phyloP scores from a whole-genome alignment of 176 grass and related monocot species.

The Miscanthus lutarioriparius region DNA sequence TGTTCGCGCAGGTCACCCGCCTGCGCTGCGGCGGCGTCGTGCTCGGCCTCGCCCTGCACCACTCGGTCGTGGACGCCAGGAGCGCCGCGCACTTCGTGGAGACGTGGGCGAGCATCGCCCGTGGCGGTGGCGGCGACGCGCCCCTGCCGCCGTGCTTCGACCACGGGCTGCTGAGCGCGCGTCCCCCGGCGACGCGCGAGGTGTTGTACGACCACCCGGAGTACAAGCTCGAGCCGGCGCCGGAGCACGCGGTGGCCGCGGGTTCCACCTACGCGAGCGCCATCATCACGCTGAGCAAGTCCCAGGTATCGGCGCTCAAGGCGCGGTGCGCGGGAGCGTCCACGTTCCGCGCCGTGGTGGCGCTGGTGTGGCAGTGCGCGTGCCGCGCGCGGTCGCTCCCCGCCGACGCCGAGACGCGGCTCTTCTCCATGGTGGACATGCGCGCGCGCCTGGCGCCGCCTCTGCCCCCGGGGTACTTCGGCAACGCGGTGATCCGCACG shows the following conservation, averaged over 20 bases:
- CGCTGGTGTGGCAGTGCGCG: slow-evolving; percentile 65
- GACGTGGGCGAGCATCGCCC: slow-evolving; percentile 50
- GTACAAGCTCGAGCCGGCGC: slow-evolving; percentile 43
- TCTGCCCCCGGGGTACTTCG: slow-evolving; percentile 47
- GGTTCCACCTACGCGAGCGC: slow-evolving; percentile 32
- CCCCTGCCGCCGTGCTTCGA: slow-evolving; percentile 40
- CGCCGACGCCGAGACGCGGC: slow-evolving; percentile 25
- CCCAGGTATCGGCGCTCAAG: slow-evolving; percentile 47
- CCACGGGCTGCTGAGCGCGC: slow-evolving; percentile 46
- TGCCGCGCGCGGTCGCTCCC: slow-evolving; percentile 50
- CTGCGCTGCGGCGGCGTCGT: slow-evolving; percentile 59
- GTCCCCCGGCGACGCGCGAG: not conserved
- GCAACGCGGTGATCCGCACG: slow-evolving; percentile 68
- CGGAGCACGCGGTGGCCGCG: not conserved
- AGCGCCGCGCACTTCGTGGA: slow-evolving; percentile 54
- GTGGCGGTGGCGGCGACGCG: not conserved
- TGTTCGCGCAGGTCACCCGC: slow-evolving; percentile 50
- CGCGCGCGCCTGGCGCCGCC: slow-evolving; percentile 57
- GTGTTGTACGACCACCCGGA: slow-evolving; percentile 65
- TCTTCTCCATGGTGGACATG: slow-evolving; percentile 75
- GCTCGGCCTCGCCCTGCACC: slow-evolving; percentile 51
- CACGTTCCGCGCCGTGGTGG: slow-evolving; percentile 64
- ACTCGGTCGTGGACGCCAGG: slow-evolving; percentile 46
- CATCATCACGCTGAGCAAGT: slow-evolving; percentile 24
- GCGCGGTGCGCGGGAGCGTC: slow-evolving; percentile 39